These are phyloP conservation scores for Cytospora chrysosperma DNA, from an alignment of 2,329 filamentous ascomycete genomes.

Conservation along the genomic window DNA sequence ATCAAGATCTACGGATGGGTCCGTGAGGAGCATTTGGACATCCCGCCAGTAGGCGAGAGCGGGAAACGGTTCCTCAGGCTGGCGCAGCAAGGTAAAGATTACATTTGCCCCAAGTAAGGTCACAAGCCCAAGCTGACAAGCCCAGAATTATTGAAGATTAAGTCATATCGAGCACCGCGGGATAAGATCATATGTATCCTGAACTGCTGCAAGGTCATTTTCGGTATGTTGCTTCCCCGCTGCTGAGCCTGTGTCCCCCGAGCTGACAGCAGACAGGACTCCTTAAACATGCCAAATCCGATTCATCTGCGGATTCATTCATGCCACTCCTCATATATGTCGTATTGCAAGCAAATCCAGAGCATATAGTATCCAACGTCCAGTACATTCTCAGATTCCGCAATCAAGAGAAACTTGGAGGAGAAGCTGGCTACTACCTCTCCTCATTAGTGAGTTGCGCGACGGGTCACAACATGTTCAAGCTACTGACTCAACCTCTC, in stretches of 20 bases:
- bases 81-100: conserved; percentile 71
- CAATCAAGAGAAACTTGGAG: conserved; percentile 94
- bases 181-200: conserved; percentile 98
- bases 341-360: conserved; percentile 89
- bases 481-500: not conserved
- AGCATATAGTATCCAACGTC: conserved; percentile 94
- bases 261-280: conserved; percentile 54
- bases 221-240: conserved; percentile 58
- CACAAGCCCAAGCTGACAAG: conserved; percentile 27
- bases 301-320: conserved; percentile 95
- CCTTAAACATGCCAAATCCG: conserved; percentile 85
- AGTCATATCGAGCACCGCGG: conserved; percentile 90
- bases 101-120: conserved; percentile 34
- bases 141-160: conserved; percentile 91
- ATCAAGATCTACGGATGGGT: conserved; percentile 97
- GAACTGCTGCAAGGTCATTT: conserved; percentile 99
- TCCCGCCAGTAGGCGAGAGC: conserved; percentile 78
- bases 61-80: conserved; percentile 84
- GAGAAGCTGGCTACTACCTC: conserved; percentile 97
- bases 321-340: conserved; percentile 95
- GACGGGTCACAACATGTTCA: not conserved
- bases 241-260: not conserved
- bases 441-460: conserved; percentile 70
- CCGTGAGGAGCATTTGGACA: conserved; percentile 88
- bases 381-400: conserved; percentile 97